phyloP scores from a whole-genome alignment of 2,329 filamentous ascomycete genomes.

The Hymenoscyphus infarciens region DNA sequence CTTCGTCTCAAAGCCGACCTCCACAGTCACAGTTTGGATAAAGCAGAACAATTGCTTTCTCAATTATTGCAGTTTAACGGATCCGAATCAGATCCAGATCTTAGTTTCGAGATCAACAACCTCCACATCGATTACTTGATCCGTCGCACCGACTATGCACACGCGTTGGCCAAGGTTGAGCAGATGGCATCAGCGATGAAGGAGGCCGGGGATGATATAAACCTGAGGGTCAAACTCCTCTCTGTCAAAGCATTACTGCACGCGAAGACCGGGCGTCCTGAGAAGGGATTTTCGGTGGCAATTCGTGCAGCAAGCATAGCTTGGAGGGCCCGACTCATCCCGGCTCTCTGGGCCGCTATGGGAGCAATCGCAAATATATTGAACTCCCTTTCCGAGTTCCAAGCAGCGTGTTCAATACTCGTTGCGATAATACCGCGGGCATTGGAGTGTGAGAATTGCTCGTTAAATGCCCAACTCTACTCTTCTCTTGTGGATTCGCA shows the following conservation, averaged over 20 bases:
- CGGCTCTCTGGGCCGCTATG: conserved; percentile 58
- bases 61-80: conserved; percentile 46
- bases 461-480: conserved; percentile 55
- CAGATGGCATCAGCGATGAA: conserved; percentile 47
- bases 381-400: conserved; percentile 57
- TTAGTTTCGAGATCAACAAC: conserved; percentile 55
- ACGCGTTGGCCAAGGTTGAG: conserved; percentile 53
- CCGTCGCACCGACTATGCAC: conserved; percentile 47
- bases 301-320: conserved; percentile 62
- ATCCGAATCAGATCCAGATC: conserved; percentile 52
- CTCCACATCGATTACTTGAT: conserved; percentile 57
- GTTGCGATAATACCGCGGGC: conserved; percentile 62
- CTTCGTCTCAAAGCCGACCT: conserved; percentile 63
- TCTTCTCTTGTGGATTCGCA: conserved; percentile 59
- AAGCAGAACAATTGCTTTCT: conserved; percentile 53
- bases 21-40: conserved; percentile 52
- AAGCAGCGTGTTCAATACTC: conserved; percentile 52
- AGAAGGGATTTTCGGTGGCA: conserved; percentile 63
- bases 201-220: conserved; percentile 56
- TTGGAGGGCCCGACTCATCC: conserved; percentile 54
- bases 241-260: conserved; percentile 59
- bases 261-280: conserved; percentile 54
- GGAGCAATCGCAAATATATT: conserved; percentile 54
- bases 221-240: conserved; percentile 58
- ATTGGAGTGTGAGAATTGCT: conserved; percentile 56